Conservation (phyloP, 2,329 filamentous ascomycete species). For the Colletotrichum karsti region DNA sequence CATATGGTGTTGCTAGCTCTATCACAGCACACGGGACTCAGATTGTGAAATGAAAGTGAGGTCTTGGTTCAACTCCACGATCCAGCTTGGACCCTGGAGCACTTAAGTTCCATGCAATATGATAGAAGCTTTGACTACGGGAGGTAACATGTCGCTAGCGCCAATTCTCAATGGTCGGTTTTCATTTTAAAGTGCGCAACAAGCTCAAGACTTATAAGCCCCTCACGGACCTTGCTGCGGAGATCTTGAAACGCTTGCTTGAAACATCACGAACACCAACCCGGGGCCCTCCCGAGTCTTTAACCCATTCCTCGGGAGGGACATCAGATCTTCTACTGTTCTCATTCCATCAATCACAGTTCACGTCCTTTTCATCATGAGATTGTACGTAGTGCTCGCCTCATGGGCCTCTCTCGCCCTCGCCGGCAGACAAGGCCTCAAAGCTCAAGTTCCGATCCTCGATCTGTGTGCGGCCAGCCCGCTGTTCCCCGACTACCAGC, state of each 20-base stretch:
- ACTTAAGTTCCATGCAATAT: too few species aligned
- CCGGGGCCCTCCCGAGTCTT: not conserved
- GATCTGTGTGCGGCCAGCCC: slow-evolving; percentile 20
- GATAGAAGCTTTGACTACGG: too few species aligned
- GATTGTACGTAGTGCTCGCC: not conserved
- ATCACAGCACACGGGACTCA: too few species aligned
- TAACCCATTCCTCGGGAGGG: not conserved
- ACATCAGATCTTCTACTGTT: not conserved
- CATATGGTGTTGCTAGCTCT: too few species aligned
- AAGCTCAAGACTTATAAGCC: slow-evolving; percentile 1
- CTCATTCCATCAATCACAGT: not conserved
- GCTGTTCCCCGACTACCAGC: slow-evolving; percentile 8
- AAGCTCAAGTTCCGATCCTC: not conserved
- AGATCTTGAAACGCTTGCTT: slow-evolving; percentile 26
- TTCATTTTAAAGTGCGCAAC: not conserved
- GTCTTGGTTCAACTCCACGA: too few species aligned
- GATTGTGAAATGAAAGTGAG: too few species aligned
- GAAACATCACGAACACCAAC: slow-evolving; percentile 15
- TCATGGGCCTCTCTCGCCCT: not conserved
- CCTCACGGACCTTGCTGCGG: slow-evolving; percentile 9
- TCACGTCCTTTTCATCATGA: slow-evolving; percentile 8
- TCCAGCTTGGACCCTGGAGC: too few species aligned
- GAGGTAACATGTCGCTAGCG: too few species aligned
- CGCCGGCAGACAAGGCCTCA: not conserved
- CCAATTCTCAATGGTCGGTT: too few species aligned